Percentiles rank a stretch among this genome's conserved stretches.
These are phyloP conservation scores for Pulveroboletus sp. DNA, from an alignment of 768 basidiomycete species.

Conservation along the genomic window DNA sequence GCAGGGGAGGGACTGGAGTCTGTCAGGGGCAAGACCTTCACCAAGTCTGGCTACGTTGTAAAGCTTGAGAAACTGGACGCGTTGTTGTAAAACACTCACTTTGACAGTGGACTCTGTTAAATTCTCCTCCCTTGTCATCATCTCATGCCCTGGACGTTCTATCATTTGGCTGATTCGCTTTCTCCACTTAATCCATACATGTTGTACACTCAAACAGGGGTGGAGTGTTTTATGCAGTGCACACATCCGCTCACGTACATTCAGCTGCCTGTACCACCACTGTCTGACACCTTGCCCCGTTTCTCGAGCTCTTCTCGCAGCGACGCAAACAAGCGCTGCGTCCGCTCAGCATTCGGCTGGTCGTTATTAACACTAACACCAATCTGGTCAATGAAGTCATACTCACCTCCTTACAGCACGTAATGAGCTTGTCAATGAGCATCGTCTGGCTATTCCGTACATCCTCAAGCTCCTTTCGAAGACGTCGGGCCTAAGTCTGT, in stretches of 20 bases:
- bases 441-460: conserved; percentile 72
- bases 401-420: conserved; percentile 84
- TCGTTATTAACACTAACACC: conserved; percentile 11
- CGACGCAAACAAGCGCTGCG: conserved; percentile 74
- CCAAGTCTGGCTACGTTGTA: conserved; percentile 66
- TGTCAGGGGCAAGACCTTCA: conserved; percentile 73
- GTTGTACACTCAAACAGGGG: conserved; percentile 8
- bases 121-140: neutral
- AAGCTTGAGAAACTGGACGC: conserved; percentile 67
- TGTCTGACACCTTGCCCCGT: conserved; percentile 49
- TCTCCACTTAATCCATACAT: conserved; percentile 2
- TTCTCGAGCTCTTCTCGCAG: conserved; percentile 81
- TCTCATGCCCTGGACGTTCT: neutral
- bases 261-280: conserved; percentile 42
- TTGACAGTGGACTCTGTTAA: conserved; percentile 5
- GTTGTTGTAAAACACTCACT: conserved; percentile 40
- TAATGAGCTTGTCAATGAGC: conserved; percentile 78
- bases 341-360: conserved; percentile 79
- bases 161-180: neutral
- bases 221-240: conserved; percentile 15
- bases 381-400: neutral
- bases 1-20: conserved; percentile 86
- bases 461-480: conserved; percentile 76
- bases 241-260: conserved; percentile 10
- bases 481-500: conserved; percentile 50